These are phyloP conservation scores for Gynochthodes officinalis DNA, from an alignment of 257 asterid species.

Conservation along the genomic window DNA sequence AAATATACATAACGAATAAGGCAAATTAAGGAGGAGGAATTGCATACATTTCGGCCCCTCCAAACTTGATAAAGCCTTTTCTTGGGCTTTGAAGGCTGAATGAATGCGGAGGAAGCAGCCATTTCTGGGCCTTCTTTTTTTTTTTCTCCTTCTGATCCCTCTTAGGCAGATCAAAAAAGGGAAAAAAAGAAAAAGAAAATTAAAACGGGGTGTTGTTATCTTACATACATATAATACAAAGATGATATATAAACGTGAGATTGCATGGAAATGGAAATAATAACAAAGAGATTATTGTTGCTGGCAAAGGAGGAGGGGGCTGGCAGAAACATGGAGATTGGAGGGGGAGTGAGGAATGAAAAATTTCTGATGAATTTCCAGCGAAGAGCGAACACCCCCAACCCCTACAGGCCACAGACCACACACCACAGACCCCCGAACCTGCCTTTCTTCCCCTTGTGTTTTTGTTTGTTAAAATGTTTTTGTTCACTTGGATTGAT, in stretches of 20 bases:
- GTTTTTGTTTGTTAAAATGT: no score
- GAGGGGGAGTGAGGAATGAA: constrained; percentile 13
- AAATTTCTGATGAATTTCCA: background rate
- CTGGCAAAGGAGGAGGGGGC: constrained; percentile 30
- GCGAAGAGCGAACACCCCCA: no score
- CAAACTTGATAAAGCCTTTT: constrained; percentile 77
- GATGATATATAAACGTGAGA: background rate
- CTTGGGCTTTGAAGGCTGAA: constrained; percentile 44
- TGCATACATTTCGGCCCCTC: constrained; percentile 83
- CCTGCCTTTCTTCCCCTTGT: no score
- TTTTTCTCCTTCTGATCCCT: no score
- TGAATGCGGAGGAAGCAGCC: constrained; percentile 15
- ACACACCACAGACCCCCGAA: no score
- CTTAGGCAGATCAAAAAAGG: background rate
- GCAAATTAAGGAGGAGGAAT: background rate
- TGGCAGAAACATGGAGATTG: constrained; percentile 35
- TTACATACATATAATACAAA: constrained; percentile 13
- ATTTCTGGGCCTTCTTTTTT: background rate
- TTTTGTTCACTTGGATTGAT: no score
- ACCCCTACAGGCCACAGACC: no score
- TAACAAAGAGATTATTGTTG: no score
- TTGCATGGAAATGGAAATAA: background rate
- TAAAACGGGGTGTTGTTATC: constrained; percentile 6
- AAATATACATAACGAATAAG: background rate
- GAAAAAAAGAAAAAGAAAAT: background rate